Percentiles rank a stretch among this genome's conserved stretches.
Conservation (phyloP, 108 stramenopile species). For the Cyclotella distinguenda region DNA sequence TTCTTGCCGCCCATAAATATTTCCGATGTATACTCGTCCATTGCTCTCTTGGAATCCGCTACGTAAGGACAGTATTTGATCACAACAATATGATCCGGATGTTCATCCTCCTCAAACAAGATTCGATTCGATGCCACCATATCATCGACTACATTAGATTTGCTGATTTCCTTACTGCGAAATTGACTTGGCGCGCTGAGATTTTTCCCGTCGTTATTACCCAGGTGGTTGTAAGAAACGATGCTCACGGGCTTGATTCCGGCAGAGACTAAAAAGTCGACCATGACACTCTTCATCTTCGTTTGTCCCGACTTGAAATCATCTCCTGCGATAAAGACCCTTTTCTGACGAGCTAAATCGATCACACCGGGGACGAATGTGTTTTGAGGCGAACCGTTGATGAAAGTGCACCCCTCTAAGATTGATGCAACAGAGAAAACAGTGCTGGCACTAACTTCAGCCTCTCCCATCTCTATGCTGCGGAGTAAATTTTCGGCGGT, state of each 20-base stretch:
- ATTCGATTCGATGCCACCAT: conserved; percentile 97
- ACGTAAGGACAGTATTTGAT: conserved; percentile 99
- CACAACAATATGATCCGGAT: conserved; percentile 97
- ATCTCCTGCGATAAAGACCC: conserved; percentile 94
- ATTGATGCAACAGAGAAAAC: conserved; percentile 96
- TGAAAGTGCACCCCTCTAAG: conserved; percentile 93
- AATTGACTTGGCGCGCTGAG: conserved; percentile 95
- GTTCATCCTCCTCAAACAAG: conserved; percentile 93
- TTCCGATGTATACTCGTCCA: conserved; percentile 98
- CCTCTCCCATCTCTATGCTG: conserved; percentile 87
- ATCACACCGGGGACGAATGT: conserved; percentile 98
- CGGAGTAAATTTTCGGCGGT: conserved; percentile 86
- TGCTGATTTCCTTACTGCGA: conserved; percentile 98
- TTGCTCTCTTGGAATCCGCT: conserved; percentile 96
- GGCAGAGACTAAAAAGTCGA: conserved; percentile 96
- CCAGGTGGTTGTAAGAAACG: conserved; percentile 98
- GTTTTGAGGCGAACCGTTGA: conserved; percentile 99
- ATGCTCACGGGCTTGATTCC: conserved; percentile 97
- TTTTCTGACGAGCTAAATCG: conserved; percentile 81
- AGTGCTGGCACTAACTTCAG: conserved; percentile 94
- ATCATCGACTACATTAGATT: conserved; percentile 98
- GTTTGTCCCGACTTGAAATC: conserved; percentile 99
- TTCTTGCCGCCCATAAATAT: conserved; percentile 99
- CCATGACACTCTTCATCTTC: conserved; percentile 96
- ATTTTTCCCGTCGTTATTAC: conserved; percentile 98